Conservation (phyloP, 352 stramenopile genomes). For the Aphanomyces astaci region DNA sequence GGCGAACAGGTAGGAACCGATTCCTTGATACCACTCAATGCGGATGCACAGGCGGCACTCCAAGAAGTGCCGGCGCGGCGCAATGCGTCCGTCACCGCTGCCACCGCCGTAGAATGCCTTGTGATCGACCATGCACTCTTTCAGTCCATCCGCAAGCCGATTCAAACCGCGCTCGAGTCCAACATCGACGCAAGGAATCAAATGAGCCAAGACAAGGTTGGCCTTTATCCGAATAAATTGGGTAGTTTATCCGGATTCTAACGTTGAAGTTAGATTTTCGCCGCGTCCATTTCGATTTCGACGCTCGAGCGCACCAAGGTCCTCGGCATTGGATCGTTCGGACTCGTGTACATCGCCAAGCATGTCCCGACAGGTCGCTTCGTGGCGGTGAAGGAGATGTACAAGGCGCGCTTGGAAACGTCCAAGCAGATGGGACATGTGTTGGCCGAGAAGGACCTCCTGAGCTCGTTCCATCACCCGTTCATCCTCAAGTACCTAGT, state of each 20-base stretch:
- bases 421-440: conserved; percentile 17
- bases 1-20: conserved; percentile 38
- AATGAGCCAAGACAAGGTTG: conserved; percentile 33
- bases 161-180: conserved; percentile 32
- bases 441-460: conserved; percentile 17
- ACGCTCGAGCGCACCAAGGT: conserved; percentile 14
- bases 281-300: conserved; percentile 19
- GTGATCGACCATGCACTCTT: conserved; percentile 61
- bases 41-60: not conserved
- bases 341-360: conserved; percentile 23
- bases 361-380: conserved; percentile 17
- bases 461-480: not conserved
- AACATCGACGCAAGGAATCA: conserved; percentile 30
- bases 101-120: conserved; percentile 57
- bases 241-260: not conserved
- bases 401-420: conserved; percentile 21
- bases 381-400: conserved; percentile 25
- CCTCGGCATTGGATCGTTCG: conserved; percentile 23
- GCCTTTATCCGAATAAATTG: not conserved
- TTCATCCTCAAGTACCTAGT: conserved; percentile 24
- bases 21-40: conserved; percentile 27
- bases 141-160: conserved; percentile 35
- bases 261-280: conserved; percentile 28
- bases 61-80: conserved; percentile 43
- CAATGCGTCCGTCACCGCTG: conserved; percentile 53